Evolutionary conservation across 768 basidiomycete species (phyloP), one percentile per base, ranked within the genome.

Genomic region (Steccherinum ochraceum): DNA sequence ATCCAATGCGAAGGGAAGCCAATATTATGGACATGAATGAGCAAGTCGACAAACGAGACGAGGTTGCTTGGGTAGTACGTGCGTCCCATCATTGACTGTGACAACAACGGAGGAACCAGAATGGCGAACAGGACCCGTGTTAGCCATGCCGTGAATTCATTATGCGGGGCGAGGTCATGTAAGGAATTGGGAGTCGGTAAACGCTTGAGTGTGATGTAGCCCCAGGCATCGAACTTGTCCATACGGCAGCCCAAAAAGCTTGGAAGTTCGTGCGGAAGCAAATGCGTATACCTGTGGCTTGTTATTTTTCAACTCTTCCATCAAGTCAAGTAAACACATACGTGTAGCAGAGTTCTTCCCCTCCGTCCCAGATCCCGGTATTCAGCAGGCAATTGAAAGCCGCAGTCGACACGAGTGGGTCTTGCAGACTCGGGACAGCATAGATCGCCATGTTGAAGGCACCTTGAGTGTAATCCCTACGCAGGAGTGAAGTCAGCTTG

Each of bases 1-100:
- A 72, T 62, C 70, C 69, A 71, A 51, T 69, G 71, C 10, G 52
- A 56, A 2, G 70, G 70, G 53, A 67, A 71, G 4, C 68, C 68
- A 27, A 69, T 63, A 30, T 58, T 53, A 46, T 62, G 59, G 20
- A 70, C 62, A 49, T 67, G 61, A 21, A 67, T 53, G 30, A 71
- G 57, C 2, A 71, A 58, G 7, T 58, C 49, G 43, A 70, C 48
- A 56, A 70, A 70, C 4, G 61, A 63, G 13, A 63, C 62, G 20
- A 72, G 61, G 46, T 63, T 71, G 59, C 68, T 69, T 11, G 67
- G 65, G 40, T 63, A 57, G 16, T 35, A 35, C 7, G 16, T 35
- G 30, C 30, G 30, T 7, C 30, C 16, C 30, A 35, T 35, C 30
- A 16, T 7, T 35, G 7, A 16, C 30, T 35, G 30, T 3, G 59